Evolutionary conservation across 352 stramenopile genomes (phyloP).

Genomic region (Globisporangium cylindrosporum): DNA sequence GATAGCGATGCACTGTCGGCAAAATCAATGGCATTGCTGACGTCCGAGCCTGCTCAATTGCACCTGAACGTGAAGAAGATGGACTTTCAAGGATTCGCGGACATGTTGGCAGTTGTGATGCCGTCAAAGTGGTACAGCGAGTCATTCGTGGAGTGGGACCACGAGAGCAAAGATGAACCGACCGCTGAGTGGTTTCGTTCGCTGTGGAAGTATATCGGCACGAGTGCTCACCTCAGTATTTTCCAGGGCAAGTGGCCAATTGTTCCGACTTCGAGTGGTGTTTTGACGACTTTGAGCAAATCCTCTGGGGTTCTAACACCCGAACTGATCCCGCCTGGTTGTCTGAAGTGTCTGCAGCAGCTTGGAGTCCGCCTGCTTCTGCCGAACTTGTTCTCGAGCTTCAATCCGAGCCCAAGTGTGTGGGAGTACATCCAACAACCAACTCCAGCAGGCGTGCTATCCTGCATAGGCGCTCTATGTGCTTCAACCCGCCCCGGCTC

Average conservation of each 20-base stretch:
- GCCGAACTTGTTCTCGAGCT: slow-evolving; percentile 47
- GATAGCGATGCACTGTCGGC: slow-evolving; percentile 34
- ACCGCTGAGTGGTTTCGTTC: slow-evolving; percentile 58
- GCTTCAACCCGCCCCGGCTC: background rate
- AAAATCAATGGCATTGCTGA: slow-evolving; percentile 30
- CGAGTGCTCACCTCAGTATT: slow-evolving; percentile 32
- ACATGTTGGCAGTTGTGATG: slow-evolving; percentile 50
- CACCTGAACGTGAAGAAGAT: slow-evolving; percentile 54
- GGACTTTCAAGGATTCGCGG: slow-evolving; percentile 46
- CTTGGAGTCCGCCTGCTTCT: slow-evolving; percentile 53
- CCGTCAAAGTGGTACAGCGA: slow-evolving; percentile 48
- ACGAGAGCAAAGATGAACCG: slow-evolving; percentile 27
- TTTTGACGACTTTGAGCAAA: slow-evolving; percentile 37
- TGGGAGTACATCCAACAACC: slow-evolving; percentile 76
- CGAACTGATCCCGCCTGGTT: slow-evolving; percentile 48
- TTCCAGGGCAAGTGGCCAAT: slow-evolving; percentile 71
- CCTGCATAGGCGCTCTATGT: slow-evolving; percentile 29
- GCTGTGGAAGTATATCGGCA: slow-evolving; percentile 61
- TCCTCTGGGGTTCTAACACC: slow-evolving; percentile 45
- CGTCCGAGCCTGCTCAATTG: slow-evolving; percentile 24
- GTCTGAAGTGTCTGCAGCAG: slow-evolving; percentile 40
- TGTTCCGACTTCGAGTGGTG: slow-evolving; percentile 48
- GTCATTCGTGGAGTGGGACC: slow-evolving; percentile 22
- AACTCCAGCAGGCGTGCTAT: slow-evolving; percentile 52
- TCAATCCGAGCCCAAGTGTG: slow-evolving; percentile 53